Conservation (phyloP, 2,329 filamentous ascomycete species). For the Ophiocordyceps polyrhachis-furcata region DNA sequence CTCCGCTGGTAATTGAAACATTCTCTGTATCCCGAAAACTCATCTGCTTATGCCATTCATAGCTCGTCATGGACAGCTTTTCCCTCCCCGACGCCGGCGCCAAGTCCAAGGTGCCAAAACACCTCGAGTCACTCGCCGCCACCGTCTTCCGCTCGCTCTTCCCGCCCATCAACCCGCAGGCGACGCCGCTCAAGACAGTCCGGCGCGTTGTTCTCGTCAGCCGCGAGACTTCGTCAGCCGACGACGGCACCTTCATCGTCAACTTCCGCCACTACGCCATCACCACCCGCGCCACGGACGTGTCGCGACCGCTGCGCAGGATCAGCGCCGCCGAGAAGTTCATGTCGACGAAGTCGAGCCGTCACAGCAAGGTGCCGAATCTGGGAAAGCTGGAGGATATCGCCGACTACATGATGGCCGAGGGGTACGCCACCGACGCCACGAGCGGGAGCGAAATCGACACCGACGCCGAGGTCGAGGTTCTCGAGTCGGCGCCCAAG, state of each 20-base stretch:
- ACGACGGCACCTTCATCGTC: slow-evolving; percentile 57
- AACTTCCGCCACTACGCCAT: slow-evolving; percentile 92
- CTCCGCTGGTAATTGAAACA: slow-evolving; percentile 47
- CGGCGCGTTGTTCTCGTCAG: slow-evolving; percentile 80
- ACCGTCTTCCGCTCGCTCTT: slow-evolving; percentile 94
- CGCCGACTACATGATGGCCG: slow-evolving; percentile 80
- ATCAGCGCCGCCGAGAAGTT: slow-evolving; percentile 75
- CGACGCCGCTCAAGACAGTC: slow-evolving; percentile 80
- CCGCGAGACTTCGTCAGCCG: slow-evolving; percentile 43
- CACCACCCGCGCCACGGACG: slow-evolving; percentile 66
- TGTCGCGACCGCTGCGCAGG: slow-evolving; percentile 68
- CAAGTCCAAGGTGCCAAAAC: slow-evolving; percentile 62
- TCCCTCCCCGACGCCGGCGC: slow-evolving; percentile 41
- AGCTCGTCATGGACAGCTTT: slow-evolving; percentile 98
- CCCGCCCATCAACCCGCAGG: slow-evolving; percentile 83
- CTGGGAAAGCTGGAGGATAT: slow-evolving; percentile 83
- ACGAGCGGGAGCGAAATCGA: slow-evolving; percentile 82
- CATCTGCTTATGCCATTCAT: background rate
- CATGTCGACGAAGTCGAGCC: slow-evolving; percentile 36
- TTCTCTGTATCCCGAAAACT: background rate
- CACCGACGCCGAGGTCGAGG: slow-evolving; percentile 88
- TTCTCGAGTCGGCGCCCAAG: slow-evolving; percentile 45
- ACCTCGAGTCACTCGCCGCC: slow-evolving; percentile 81
- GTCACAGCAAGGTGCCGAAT: slow-evolving; percentile 62
- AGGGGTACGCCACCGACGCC: slow-evolving; percentile 67